These are phyloP conservation scores for Solanum corneliomulleri DNA, from an alignment of 257 asterid species.

Conservation along the genomic window DNA sequence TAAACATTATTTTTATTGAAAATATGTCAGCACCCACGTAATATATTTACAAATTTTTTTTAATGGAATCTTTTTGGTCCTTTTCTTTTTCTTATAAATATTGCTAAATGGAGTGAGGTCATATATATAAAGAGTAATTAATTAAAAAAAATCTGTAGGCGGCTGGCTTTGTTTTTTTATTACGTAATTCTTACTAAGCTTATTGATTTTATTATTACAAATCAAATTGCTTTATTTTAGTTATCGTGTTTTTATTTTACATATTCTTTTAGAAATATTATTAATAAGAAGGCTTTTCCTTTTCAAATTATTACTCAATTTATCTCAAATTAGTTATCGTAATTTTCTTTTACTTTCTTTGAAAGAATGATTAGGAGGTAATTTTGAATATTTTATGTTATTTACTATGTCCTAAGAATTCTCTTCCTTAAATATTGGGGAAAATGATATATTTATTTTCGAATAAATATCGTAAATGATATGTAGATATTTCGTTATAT, in stretches of 20 bases:
- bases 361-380: not conserved
- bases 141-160: not conserved
- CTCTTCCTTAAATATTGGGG: too few species aligned
- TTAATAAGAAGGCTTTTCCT: too few species aligned
- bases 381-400: not conserved
- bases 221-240: too few species aligned
- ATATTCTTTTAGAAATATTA: accelerated
- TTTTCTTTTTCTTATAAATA: not conserved
- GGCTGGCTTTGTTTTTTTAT: not conserved
- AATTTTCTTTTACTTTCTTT: not conserved
- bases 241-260: too few species aligned
- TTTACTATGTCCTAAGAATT: not conserved
- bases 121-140: not conserved
- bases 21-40: not conserved
- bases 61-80: not conserved
- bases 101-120: not conserved
- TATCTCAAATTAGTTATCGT: not conserved
- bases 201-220: not conserved
- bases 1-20: not conserved
- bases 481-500: too few species aligned
- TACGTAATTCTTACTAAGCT: not conserved
- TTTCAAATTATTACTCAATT: too few species aligned
- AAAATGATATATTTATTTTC: too few species aligned
- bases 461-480: too few species aligned
- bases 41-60: not conserved